Evolutionary conservation across 495 filamentous ascomycete genomes (phyloP), one percentile per base, ranked within the genome.

Genomic region (Hypoxylon fuscum): DNA sequence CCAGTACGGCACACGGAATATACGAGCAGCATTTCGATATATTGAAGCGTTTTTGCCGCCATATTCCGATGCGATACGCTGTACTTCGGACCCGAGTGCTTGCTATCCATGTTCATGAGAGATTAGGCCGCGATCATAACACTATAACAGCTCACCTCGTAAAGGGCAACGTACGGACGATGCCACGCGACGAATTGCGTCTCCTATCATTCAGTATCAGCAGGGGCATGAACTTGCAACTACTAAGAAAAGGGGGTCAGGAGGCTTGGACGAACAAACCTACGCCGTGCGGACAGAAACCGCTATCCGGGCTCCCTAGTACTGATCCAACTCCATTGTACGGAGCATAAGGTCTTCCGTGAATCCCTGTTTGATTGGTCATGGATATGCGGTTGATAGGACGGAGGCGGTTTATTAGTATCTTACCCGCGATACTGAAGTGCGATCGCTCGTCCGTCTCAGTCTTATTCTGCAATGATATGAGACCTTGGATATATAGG

Each of bases 211-310:
- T 41, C 15, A 48, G 34, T 17, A 15, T 53, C 46, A 52, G 44
- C 27, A 2, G 9, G 15, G 14, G 2, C 1, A 15, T 7, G 6
- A 31, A 9, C 10, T 31, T 29, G 21, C 37, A 17, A n/a, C n/a
- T n/a, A n/a, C n/a, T n/a, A n/a, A 51, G n/a, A 27, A 18, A 12
- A 11, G 63, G 54, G 49, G 59, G 57, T 65, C 8, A 3, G 25
- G 25, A 8, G 25, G 25, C 25, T 4, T 8, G 8, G 25, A 72
- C 57, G 20, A 9, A 4, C n/a, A 4, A 15, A 71, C 69, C 42
- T 65, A 79, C 79, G 32, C 70, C 67, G 38, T 81, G 80, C 38
- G 77, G 77, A 60, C 83, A 85, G 52, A 80, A 85, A 1, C 81
- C 81, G 9, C 59, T 59, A 10, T 59, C 41, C 8, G 68, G 61